Evolutionary conservation across 768 basidiomycete species (phyloP).

Genomic region (Tricholoma sp.): DNA sequence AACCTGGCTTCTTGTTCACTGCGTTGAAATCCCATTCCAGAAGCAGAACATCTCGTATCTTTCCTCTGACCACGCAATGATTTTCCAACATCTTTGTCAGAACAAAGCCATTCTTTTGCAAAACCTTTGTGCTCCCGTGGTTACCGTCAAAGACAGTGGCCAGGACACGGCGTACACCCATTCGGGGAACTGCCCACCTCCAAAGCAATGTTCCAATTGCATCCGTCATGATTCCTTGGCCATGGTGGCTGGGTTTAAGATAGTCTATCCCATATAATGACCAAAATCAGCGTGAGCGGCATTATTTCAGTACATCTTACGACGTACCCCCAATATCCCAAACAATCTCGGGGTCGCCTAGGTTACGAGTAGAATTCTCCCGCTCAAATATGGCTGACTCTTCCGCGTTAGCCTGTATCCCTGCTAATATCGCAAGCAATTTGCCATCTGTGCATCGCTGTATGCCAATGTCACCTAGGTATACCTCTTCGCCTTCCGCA

Average conservation of each 20-base stretch:
- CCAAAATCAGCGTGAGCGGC: background rate
- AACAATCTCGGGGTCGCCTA: constrained; percentile 51
- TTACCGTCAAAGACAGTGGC: constrained; percentile 48
- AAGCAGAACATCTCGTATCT: constrained; percentile 27
- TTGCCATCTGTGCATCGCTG: constrained; percentile 19
- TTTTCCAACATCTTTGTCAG: constrained; percentile 33
- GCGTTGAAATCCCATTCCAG: constrained; percentile 25
- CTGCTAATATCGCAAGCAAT: constrained; percentile 5
- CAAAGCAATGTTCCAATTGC: constrained; percentile 49
- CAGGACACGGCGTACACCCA: constrained; percentile 47
- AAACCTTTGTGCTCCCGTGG: constrained; percentile 55
- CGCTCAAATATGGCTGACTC: constrained; percentile 29
- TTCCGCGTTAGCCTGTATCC: constrained; percentile 25
- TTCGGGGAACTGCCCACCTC: constrained; percentile 60
- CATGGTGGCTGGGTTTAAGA: constrained; percentile 55
- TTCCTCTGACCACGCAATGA: constrained; percentile 32
- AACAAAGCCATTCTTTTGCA: constrained; percentile 61
- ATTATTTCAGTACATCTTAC: background rate
- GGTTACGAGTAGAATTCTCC: constrained; percentile 34
- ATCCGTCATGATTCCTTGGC: constrained; percentile 71
- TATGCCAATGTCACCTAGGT: constrained; percentile 42
- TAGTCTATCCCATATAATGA: constrained; percentile 39
- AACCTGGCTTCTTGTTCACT: constrained; percentile 1
- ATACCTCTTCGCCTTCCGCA: constrained; percentile 46
- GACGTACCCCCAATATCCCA: constrained; percentile 59